Evolutionary conservation across 2,329 filamentous ascomycete species (phyloP).

Genomic region (Colletotrichum ledebouriae): DNA sequence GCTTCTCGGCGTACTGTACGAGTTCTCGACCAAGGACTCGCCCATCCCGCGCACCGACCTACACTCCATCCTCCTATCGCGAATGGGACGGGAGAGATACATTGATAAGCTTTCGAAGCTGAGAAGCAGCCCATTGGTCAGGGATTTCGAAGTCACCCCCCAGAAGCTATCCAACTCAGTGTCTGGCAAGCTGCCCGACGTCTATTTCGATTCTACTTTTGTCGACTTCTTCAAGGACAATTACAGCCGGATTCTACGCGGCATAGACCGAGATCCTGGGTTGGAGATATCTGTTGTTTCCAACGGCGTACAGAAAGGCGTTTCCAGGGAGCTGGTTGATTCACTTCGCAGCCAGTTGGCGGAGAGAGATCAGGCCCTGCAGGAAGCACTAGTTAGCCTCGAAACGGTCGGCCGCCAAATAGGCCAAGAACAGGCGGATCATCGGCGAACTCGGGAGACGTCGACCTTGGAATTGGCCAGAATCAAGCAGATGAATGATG

Average conservation of each 20-base stretch:
- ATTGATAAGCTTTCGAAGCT: slow-evolving; percentile 84
- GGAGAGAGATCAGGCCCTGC: slow-evolving; percentile 72
- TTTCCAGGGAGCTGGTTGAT: slow-evolving; percentile 95
- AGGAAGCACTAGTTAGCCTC: slow-evolving; percentile 61
- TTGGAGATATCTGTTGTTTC: slow-evolving; percentile 85
- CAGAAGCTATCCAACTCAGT: slow-evolving; percentile 71
- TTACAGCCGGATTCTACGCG: slow-evolving; percentile 85
- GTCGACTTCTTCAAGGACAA: slow-evolving; percentile 97
- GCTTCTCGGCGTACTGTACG: slow-evolving; percentile 89
- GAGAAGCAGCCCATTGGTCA: slow-evolving; percentile 81
- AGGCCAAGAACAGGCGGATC: slow-evolving; percentile 81
- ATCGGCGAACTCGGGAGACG: slow-evolving; percentile 74
- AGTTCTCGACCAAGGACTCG: slow-evolving; percentile 98
- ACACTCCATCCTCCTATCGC: slow-evolving; percentile 81
- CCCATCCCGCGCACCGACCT: slow-evolving; percentile 86
- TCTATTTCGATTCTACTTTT: slow-evolving; percentile 88
- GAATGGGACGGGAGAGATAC: slow-evolving; percentile 88
- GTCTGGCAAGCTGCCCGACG: slow-evolving; percentile 74
- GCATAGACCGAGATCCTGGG: slow-evolving; percentile 91
- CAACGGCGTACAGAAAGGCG: slow-evolving; percentile 86
- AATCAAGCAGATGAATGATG: slow-evolving; percentile 77
- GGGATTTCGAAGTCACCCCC: slow-evolving; percentile 90
- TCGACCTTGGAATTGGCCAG: slow-evolving; percentile 65
- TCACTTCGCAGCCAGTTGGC: slow-evolving; percentile 82
- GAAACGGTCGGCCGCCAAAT: slow-evolving; percentile 66